Base-by-base conservation (phyloP, 106 monocot species). In the Iris macrosiphon region DNA sequence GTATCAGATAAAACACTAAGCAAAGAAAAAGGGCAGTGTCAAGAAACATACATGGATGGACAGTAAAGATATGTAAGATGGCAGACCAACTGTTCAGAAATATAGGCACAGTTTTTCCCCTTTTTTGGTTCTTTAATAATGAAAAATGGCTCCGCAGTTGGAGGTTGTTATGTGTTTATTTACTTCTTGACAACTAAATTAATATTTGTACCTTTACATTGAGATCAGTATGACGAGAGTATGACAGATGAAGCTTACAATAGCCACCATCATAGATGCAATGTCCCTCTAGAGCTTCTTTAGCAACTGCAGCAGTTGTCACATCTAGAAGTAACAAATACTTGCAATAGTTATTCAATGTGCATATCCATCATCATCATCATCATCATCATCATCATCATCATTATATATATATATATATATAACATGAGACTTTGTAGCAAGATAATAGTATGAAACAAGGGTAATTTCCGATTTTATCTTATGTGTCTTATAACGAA, bases 201-300 rank as follows among this genome's bases (percentile, higher is more conserved):
- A 61, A 67, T 93, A 82, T 72, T 55, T 68, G 61, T 87, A 87
- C 87, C 81, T 87, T 87, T 59, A 87, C 87, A 81, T 78, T 87
- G 72, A 87, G 87, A 87, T 87, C 87, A 81, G 81, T 87, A 87
- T 87, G 87, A 78, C 78, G 81, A 78, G 87, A 87, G 87, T 87
- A 87, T 75, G 87, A 78, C 78, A 87, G 81, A 78, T 87, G 87
- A 82, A 87, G 87, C 87, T 94, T 96, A 83, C 89, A 96, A 49
- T 79, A 96, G 68, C 96, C 89, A 64, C 85, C 89, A 60, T 84
- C 85, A 89, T 96, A 89, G 34, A 96, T 96, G 85, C 89, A 86
- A 63, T 96, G 96, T 69, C 95, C 95, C 69, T 95, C 95, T 54
- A 96, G 69, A 37, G 89, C 82, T 52, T 96, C 83, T 69, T 96